A percentile compares a stretch with the other conserved stretches of the same genome.
Conservation (phyloP, 75 land plant genomes). For the Selaginella moellendorffii region DNA sequence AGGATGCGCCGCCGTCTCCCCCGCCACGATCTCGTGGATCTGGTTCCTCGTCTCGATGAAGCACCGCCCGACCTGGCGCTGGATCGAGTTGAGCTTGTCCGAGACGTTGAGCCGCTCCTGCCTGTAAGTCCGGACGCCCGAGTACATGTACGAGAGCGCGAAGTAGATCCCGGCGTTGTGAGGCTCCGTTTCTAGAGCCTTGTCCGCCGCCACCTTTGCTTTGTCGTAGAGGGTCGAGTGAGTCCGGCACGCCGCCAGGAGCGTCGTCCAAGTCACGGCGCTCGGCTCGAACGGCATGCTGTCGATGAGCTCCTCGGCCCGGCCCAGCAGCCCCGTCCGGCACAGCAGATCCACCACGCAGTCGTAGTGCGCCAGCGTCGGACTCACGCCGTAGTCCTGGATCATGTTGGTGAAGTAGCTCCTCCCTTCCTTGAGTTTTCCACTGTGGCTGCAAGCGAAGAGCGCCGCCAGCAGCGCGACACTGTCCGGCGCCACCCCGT, state of each 20-base stretch:
- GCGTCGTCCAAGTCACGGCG: constrained; percentile 9
- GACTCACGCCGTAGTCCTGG: constrained; percentile 4
- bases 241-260: constrained; percentile 11
- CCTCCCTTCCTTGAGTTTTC: not conserved
- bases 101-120: not conserved
- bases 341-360: constrained; percentile 14
- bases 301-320: constrained; percentile 4
- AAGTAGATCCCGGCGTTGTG: not conserved
- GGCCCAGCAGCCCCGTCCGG: constrained; percentile 4
- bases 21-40: not conserved
- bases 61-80: not conserved
- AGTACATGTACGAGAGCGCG: not conserved
- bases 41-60: not conserved
- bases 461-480: not conserved
- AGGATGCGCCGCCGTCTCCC: not conserved
- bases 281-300: constrained; percentile 11
- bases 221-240: not conserved
- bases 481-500: not conserved
- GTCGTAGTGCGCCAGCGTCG: constrained; percentile 11
- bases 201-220: not conserved
- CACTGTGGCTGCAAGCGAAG: not conserved
- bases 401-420: not conserved
- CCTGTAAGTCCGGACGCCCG: not conserved
- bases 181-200: not conserved
- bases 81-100: not conserved